These are phyloP conservation scores for Pseudogymnoascus sp. DNA, from an alignment of 2,329 filamentous ascomycete species.

Conservation along the genomic window DNA sequence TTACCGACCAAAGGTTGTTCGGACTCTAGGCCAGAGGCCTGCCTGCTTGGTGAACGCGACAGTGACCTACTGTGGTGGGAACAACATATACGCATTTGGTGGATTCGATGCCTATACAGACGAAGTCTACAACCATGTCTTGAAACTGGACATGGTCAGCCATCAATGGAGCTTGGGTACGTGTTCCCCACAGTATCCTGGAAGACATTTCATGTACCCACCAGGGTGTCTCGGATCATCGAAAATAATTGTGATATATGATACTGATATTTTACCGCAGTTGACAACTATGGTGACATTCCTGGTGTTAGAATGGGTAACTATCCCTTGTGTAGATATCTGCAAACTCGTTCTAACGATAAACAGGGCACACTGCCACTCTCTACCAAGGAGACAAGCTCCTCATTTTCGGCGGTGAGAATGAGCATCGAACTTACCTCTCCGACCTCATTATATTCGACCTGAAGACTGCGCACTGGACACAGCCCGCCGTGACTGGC, in stretches of 20 bases:
- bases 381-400: slow-evolving; percentile 90
- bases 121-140: slow-evolving; percentile 96
- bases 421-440: slow-evolving; percentile 91
- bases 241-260: not conserved
- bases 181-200: not conserved
- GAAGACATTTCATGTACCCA: slow-evolving; percentile 2
- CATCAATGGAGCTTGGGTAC: slow-evolving; percentile 72
- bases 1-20: slow-evolving; percentile 77
- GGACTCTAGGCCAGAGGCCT: slow-evolving; percentile 70
- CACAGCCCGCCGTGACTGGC: slow-evolving; percentile 78
- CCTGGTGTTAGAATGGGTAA: slow-evolving; percentile 93
- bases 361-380: slow-evolving; percentile 80
- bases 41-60: slow-evolving; percentile 96
- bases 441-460: slow-evolving; percentile 96
- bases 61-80: slow-evolving; percentile 96
- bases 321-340: slow-evolving; percentile 20
- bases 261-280: slow-evolving; percentile 28
- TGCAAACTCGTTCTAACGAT: slow-evolving; percentile 8
- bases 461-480: slow-evolving; percentile 90
- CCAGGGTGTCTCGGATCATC: not conserved
- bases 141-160: slow-evolving; percentile 76
- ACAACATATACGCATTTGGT: slow-evolving; percentile 95
- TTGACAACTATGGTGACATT: slow-evolving; percentile 98
- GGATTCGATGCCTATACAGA: slow-evolving; percentile 98
- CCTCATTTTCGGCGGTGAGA: slow-evolving; percentile 96